Conservation (phyloP, 345 rosid genomes). For the Rhodamnia argentea region DNA sequence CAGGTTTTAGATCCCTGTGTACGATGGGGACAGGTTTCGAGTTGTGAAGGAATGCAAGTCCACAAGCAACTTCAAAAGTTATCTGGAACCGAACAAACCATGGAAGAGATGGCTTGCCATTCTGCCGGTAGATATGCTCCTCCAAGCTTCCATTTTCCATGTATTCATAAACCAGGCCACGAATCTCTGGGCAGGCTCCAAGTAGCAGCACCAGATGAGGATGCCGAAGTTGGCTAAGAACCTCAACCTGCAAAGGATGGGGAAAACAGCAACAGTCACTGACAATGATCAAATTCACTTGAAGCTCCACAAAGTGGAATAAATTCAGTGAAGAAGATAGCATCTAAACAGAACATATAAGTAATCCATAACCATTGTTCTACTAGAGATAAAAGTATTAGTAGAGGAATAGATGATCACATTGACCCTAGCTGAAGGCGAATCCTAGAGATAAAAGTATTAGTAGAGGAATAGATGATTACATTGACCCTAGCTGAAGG, state of each 20-base stretch:
- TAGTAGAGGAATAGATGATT: not conserved
- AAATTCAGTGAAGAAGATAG: not conserved
- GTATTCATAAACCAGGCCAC: slow-evolving; percentile 80
- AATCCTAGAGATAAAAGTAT: not conserved
- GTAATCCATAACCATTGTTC: not conserved
- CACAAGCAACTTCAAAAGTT: slow-evolving; percentile 74
- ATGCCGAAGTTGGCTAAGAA: slow-evolving; percentile 75
- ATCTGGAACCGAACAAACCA: slow-evolving; percentile 72
- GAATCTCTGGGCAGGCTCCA: slow-evolving; percentile 82
- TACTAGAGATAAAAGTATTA: not conserved
- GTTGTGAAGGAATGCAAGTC: slow-evolving; percentile 81
- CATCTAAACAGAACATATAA: not conserved
- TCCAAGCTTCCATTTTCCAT: slow-evolving; percentile 81
- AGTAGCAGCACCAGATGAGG: slow-evolving; percentile 74
- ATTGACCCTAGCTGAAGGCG: not conserved
- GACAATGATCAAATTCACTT: not conserved
- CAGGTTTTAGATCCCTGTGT: slow-evolving; percentile 85
- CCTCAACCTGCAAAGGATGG: slow-evolving; percentile 53
- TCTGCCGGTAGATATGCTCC: slow-evolving; percentile 35
- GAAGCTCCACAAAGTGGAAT: not conserved
- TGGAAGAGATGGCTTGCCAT: slow-evolving; percentile 64
- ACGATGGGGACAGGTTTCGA: slow-evolving; percentile 82
- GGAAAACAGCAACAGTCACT: not conserved
- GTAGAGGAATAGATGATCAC: not conserved
- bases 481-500: not conserved